Conservation (phyloP, 2,329 filamentous ascomycete genomes). For the Cercospora citrullina region DNA sequence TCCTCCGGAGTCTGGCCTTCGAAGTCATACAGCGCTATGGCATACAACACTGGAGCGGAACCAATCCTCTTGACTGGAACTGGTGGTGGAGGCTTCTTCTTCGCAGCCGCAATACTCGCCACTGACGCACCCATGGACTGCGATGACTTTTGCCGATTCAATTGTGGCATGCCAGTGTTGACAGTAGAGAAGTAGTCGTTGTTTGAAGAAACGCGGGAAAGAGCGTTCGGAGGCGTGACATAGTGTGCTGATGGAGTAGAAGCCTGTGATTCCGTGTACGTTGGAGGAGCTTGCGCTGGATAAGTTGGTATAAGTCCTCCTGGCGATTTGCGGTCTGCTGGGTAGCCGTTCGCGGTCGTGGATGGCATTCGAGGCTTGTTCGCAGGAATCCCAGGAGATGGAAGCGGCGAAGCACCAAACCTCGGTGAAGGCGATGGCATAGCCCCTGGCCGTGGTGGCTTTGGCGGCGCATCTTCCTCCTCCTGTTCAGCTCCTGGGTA, state of each 20-base stretch:
- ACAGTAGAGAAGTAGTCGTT: constrained; percentile 33
- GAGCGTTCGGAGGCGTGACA: constrained; percentile 32
- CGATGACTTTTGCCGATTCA: constrained; percentile 28
- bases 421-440: constrained; percentile 19
- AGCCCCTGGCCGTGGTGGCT: constrained; percentile 37
- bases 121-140: constrained; percentile 38
- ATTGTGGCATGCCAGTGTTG: constrained; percentile 21
- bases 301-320: constrained; percentile 20
- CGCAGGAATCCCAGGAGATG: constrained; percentile 24
- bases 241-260: constrained; percentile 41
- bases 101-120: constrained; percentile 46
- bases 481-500: constrained; percentile 28
- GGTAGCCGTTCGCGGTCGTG: constrained; percentile 11
- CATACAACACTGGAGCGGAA: constrained; percentile 42
- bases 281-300: constrained; percentile 17
- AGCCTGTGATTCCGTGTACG: constrained; percentile 28
- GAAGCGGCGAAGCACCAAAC: constrained; percentile 11
- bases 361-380: constrained; percentile 33
- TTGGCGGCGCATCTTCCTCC: constrained; percentile 36
- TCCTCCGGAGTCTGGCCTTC: constrained; percentile 69
- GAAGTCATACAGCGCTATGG: constrained; percentile 73
- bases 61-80: constrained; percentile 62
- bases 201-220: constrained; percentile 23
- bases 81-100: constrained; percentile 76
- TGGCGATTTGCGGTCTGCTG: constrained; percentile 29